Base-by-base conservation (phyloP, 352 stramenopile species). In the Pythium coloratum region DNA sequence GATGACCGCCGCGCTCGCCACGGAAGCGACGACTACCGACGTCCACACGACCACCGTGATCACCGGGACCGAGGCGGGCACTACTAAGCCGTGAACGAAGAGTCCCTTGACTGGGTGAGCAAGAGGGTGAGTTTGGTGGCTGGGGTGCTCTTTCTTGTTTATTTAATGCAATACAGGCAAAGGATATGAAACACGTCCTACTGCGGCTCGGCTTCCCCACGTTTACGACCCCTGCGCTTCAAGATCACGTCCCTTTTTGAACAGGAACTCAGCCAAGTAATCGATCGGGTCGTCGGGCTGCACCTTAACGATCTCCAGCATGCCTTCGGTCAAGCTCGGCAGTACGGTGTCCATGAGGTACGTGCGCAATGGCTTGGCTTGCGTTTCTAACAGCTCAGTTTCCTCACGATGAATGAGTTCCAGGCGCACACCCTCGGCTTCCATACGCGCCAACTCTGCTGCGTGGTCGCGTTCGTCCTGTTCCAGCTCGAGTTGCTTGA, bases 341-440 rank as follows among this genome's bases (percentile, higher is more conserved):
- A 97, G 77, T 42, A 96, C 86, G 0, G 83, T 91, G 67, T 95
- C 79, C 82, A 95, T 92, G 16, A 96, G 73, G 69, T 92, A 97
- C 26, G 81, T 79, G 5, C 86, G 78, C 53, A 95, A 64, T 10
- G 89, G 88, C 62, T 95, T 92, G 10, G 89, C 88, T 8, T 86
- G 85, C 7, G 80, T 78, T 64, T 92, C 81, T 30, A 97, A 74
- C 30, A 97, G 76, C 50, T 92, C 88, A 0, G 77, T 78, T 62
- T 97, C 89, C 71, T 96, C 88, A 13, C 76, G 75, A 56, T 95
- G 84, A 20, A 93, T 75, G 26, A 91, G 62, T 58, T 92, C 81
- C 30, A 95, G 78, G 7, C 87, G 82, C 16, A 75, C 75, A 47
- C 78, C 71, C 58, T 95, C 84, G 7, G 80, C 80, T 26, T 76